Evolutionary conservation across 257 asterid species (phyloP), one percentile per base, ranked within the genome.

Genomic region (Solanum raphanifolium): DNA sequence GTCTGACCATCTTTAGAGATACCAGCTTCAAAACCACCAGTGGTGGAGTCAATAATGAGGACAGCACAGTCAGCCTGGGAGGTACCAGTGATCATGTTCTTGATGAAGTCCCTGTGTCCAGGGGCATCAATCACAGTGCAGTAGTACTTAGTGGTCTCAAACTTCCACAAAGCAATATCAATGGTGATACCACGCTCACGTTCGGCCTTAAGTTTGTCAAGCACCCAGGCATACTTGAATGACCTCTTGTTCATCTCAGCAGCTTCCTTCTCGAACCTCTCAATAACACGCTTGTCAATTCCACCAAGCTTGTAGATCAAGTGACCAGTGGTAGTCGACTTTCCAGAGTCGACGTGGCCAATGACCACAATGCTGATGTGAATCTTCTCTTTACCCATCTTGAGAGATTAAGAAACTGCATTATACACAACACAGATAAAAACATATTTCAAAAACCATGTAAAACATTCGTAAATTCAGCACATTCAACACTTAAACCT

Each of bases 111-210:
- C 87, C 96, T 95, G 75, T 95, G 98, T 20, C 98, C 98, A 7
- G 98, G 98, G 12, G 98, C 97, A 92, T 95, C 97, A 83, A 95
- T 95, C 86, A 95, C 98, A 0, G 98, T 95, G 94, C 98, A 94
- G 94, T 95, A 95, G 90, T 93, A 95, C 89, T 94, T 95, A 69
- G 96, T 94, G 71, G 98, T 95, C 93, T 95, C 98, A 23, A 95
- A 95, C 91, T 95, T 95, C 98, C 98, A 95, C 93, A 94, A 78
- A 87, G 98, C 98, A 87, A 95, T 95, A 90, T 95, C 98, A 60
- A 95, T 95, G 81, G 98, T 95, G 68, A 95, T 95, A 91, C 98
- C 98, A 92, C 95, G 98, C 79, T 95, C 98, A 38, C 96, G 98
- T 91, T 95, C 98, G 16, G 98, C 98, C 94, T 95, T 95, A 55